Base-by-base conservation (phyloP, 352 stramenopile species). In the Peronospora tabacina region DNA sequence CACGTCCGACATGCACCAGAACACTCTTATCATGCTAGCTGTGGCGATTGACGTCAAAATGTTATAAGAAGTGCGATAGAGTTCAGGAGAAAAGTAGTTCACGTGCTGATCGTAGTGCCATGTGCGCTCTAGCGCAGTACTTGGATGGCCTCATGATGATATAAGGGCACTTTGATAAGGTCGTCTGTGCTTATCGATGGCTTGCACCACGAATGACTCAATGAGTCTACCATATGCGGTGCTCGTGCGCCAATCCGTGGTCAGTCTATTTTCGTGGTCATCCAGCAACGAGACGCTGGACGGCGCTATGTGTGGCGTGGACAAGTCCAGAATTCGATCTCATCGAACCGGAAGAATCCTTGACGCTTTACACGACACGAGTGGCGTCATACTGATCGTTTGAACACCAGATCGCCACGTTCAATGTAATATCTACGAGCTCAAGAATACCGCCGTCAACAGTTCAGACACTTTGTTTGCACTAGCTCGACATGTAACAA, bases 1-100 rank as follows among this genome's bases (percentile, higher is more conserved):
- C 7, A 90, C 75, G 45, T 87, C 79, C 42, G 76, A 90, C 80
- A 90, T 88, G 72, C 87, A 90, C 77, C 75, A 88, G 48, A 90
- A 88, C 13, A 90, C 80, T 0, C 76, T 90, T 57, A 87, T 87
- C 77, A 88, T 87, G 52, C 75, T 72, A 66, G n/a, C 75, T 73
- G 33, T 86, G 55, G 11, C 63, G 44, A 86, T 81, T 15, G 34
- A 68, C 20, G 75, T 26, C 5, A 90, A 57, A 28, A 87, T 32
- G 5, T 56, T 37, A 1, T 55, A 60, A 10, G 59, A 62, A 40
- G 82, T 83, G 8, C 52, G 57, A 44, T 86, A 61, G 28, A 39
- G 52, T 5, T 86, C 57, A 0, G 29, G 36, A 0, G 67, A 51
- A 44, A 87, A 89, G 58, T 81, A 86, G 61, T 87, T 75, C 30